Evolutionary conservation across 441 rosid genomes (phyloP).

Genomic region (Arabidopsis lyrata): DNA sequence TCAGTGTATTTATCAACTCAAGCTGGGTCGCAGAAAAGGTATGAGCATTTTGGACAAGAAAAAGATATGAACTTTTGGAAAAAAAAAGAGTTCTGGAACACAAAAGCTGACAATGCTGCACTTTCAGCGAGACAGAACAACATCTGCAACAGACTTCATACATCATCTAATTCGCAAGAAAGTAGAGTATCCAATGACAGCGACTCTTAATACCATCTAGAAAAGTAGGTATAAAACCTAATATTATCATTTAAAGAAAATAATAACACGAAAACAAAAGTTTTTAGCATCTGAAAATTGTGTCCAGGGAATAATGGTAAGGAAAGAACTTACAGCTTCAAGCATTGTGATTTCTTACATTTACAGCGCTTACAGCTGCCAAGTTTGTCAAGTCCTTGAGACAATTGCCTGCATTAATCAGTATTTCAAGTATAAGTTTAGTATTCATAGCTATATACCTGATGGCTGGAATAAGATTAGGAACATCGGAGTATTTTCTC

Average conservation of each 20-base stretch:
- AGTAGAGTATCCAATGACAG: not conserved
- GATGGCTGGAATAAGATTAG: not conserved
- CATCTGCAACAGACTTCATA: constrained; percentile 21
- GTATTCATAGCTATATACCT: not conserved
- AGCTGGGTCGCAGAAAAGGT: not conserved
- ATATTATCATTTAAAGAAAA: not conserved
- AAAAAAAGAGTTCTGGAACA: not conserved
- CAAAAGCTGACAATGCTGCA: not conserved
- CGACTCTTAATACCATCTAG: not conserved
- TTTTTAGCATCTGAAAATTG: constrained; percentile 13
- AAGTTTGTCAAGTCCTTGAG: constrained; percentile 50
- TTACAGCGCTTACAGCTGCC: constrained; percentile 88
- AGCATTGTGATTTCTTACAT: constrained; percentile 93
- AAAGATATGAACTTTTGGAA: constrained; percentile 5
- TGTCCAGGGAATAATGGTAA: constrained; percentile 5
- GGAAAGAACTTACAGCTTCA: constrained; percentile 83
- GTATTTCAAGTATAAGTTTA: not conserved
- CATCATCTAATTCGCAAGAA: not conserved
- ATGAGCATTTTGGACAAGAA: not conserved
- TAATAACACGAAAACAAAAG: not conserved
- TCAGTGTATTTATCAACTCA: not conserved
- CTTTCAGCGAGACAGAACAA: not conserved
- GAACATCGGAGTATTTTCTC: not conserved
- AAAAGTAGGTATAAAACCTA: not conserved
- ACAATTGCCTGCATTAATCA: constrained; percentile 17